Percentiles rank a stretch among this genome's conserved stretches.
These are phyloP conservation scores for Globisporangium abappressorium DNA, from an alignment of 352 stramenopile species.

Conservation along the genomic window DNA sequence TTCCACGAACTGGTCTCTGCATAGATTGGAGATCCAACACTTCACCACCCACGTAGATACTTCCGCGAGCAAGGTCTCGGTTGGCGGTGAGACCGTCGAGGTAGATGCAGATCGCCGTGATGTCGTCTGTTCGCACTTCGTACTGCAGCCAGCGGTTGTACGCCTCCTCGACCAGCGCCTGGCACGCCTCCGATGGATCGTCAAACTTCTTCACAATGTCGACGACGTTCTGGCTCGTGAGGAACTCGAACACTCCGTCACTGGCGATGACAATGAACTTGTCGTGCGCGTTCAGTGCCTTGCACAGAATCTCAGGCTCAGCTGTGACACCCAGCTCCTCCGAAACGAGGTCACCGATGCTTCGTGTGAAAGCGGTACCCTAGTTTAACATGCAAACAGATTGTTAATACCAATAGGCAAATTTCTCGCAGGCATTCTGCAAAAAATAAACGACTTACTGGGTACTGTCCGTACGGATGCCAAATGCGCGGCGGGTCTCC, in stretches of 20 bases:
- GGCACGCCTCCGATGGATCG: conserved; percentile 87
- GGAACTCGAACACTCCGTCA: conserved; percentile 95
- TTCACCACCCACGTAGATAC: conserved; percentile 81
- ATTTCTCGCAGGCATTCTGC: neutral
- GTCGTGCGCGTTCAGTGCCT: conserved; percentile 85
- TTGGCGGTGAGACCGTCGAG: conserved; percentile 60
- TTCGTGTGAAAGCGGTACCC: conserved; percentile 98
- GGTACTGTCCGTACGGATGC: conserved; percentile 85
- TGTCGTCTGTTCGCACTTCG: conserved; percentile 94
- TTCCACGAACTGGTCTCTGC: conserved; percentile 75
- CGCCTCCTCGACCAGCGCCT: conserved; percentile 87
- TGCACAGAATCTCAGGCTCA: conserved; percentile 91
- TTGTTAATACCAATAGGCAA: neutral
- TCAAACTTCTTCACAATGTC: conserved; percentile 88
- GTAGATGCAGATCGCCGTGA: conserved; percentile 90
- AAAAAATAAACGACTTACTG: conserved; percentile 29
- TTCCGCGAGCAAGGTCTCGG: conserved; percentile 59
- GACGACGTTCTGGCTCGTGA: conserved; percentile 93
- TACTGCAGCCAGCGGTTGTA: conserved; percentile 94
- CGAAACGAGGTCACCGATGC: conserved; percentile 93
- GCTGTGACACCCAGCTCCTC: conserved; percentile 90
- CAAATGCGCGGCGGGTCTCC: conserved; percentile 92
- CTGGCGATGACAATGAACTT: conserved; percentile 92
- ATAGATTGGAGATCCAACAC: conserved; percentile 83
- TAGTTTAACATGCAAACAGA: conserved; percentile 14